Percentiles rank a stretch among this genome's conserved stretches.
These are phyloP conservation scores for Exophiala calicioides DNA, from an alignment of 2,329 filamentous ascomycete genomes.

Conservation along the genomic window DNA sequence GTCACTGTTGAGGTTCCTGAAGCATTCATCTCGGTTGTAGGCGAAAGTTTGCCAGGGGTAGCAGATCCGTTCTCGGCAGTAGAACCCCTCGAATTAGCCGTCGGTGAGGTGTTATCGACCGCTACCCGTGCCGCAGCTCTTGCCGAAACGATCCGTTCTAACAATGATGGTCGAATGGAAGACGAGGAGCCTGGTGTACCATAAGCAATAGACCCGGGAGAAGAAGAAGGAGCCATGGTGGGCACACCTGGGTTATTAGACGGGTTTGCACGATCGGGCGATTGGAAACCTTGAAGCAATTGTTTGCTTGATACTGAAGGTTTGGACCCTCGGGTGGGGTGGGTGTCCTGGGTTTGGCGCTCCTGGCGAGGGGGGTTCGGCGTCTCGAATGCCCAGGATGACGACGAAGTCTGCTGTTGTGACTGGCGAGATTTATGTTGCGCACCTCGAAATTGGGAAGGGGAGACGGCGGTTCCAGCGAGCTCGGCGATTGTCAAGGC, in stretches of 20 bases:
- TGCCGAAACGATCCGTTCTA: background rate
- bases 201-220: too few relatives aligned
- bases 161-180: too few relatives aligned
- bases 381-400: constrained; percentile 3
- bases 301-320: background rate
- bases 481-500: background rate
- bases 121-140: background rate
- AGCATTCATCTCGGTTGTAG: constrained; percentile 4
- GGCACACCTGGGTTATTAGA: background rate
- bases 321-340: background rate
- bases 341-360: background rate
- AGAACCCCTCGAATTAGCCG: too few relatives aligned
- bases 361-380: background rate
- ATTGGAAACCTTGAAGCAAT: constrained; percentile 1
- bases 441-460: background rate
- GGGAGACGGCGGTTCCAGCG: background rate
- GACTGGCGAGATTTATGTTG: background rate
- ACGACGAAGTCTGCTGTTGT: background rate
- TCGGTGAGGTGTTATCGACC: background rate
- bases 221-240: background rate
- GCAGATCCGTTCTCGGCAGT: too few relatives aligned
- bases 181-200: too few relatives aligned
- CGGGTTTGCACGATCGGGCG: background rate
- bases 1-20: background rate
- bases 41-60: too few relatives aligned